Conservation (phyloP, 176 grass and related monocot genomes). For the Themeda triandra region DNA sequence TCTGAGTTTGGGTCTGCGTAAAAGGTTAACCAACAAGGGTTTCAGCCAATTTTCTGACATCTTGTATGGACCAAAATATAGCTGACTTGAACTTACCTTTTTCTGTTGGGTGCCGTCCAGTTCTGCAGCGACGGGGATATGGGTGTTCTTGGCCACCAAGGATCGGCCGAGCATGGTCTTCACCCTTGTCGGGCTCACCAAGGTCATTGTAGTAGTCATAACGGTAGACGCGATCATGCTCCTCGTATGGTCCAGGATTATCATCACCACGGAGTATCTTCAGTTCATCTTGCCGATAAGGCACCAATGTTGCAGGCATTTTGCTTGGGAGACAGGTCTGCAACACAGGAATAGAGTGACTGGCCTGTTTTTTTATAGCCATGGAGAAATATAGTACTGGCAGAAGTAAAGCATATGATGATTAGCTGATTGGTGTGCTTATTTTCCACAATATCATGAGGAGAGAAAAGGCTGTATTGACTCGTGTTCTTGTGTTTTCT, state of each 20-base stretch:
- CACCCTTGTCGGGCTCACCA: slow-evolving; percentile 52
- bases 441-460: background rate
- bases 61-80: background rate
- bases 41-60: background rate
- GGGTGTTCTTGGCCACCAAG: slow-evolving; percentile 74
- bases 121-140: slow-evolving; percentile 82
- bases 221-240: slow-evolving; percentile 71
- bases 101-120: slow-evolving; percentile 41
- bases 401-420: background rate
- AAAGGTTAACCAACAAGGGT: background rate
- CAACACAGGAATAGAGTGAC: background rate
- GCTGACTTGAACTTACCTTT: slow-evolving; percentile 17
- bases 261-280: slow-evolving; percentile 52
- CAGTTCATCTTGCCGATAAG: slow-evolving; percentile 65
- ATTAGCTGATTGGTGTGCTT: background rate
- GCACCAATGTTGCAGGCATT: slow-evolving; percentile 53
- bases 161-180: slow-evolving; percentile 31
- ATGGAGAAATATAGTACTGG: background rate
- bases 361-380: background rate
- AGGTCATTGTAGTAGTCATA: slow-evolving; percentile 87
- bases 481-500: too few species aligned
- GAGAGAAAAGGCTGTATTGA: too few species aligned
- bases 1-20: slow-evolving; percentile 62
- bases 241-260: slow-evolving; percentile 42
- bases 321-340: slow-evolving; percentile 82